These are phyloP conservation scores for Ophiostoma quercus DNA, from an alignment of 2,329 filamentous ascomycete genomes.

Conservation along the genomic window DNA sequence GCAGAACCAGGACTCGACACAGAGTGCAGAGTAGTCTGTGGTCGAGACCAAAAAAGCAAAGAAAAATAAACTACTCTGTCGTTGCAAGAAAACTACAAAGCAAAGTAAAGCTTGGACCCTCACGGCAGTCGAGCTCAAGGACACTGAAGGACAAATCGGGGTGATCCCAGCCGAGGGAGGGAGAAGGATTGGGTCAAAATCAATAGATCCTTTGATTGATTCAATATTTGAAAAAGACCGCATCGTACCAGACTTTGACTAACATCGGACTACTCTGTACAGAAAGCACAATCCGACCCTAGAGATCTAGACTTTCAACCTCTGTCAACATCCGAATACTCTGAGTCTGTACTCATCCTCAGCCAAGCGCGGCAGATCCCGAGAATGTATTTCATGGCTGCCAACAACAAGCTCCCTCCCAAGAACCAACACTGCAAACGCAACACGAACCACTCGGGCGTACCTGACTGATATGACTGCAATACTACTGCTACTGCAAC, in stretches of 20 bases:
- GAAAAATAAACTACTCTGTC: neutral
- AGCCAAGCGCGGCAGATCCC: neutral
- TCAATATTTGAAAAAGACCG: neutral
- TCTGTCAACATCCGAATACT: neutral
- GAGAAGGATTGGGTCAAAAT: neutral
- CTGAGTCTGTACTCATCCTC: neutral
- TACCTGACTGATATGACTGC: neutral
- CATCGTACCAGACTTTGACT: neutral
- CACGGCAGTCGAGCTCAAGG: neutral
- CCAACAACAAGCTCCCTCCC: neutral
- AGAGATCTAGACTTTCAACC: too few species aligned
- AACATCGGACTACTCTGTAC: neutral
- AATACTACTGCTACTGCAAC: neutral
- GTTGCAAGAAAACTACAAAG: neutral
- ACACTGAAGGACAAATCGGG: neutral
- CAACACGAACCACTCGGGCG: neutral
- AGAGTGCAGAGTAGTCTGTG: neutral
- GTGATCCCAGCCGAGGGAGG: neutral
- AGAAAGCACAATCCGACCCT: neutral
- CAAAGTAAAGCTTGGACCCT: neutral
- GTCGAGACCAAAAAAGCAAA: constrained; percentile 4
- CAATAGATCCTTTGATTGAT: neutral
- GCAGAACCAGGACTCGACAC: neutral
- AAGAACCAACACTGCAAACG: neutral
- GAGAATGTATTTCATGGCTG: neutral